phyloP scores from a whole-genome alignment of 176 grass and related monocot genomes.

The Pontederia paniculata region DNA sequence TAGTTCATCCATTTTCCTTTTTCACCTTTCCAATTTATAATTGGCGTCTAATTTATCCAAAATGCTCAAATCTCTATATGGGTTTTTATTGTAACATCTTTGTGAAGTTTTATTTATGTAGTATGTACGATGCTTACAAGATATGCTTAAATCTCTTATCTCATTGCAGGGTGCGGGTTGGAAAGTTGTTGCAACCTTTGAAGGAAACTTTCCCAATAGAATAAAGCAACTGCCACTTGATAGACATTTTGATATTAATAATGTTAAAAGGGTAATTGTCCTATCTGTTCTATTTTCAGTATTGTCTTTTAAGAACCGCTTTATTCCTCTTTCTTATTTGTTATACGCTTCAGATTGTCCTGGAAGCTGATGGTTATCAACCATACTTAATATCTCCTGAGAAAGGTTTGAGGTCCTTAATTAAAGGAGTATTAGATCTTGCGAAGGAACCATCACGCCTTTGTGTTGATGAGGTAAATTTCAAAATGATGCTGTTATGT shows the following conservation, averaged over 20 bases:
- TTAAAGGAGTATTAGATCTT: constrained; percentile 61
- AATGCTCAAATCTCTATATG: too few species aligned
- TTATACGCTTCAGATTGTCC: constrained; percentile 36
- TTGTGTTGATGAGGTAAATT: constrained; percentile 74
- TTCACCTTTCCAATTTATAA: too few species aligned
- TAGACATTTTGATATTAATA: constrained; percentile 86
- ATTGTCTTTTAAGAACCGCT: background rate
- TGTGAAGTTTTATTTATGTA: too few species aligned
- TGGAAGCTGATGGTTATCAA: constrained; percentile 79
- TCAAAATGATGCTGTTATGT: too few species aligned
- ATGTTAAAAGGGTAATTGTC: constrained; percentile 69
- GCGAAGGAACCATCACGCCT: constrained; percentile 75
- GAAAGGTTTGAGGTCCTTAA: constrained; percentile 66
- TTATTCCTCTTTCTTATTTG: background rate
- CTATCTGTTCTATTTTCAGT: background rate
- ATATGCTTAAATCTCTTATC: too few species aligned
- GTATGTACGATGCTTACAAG: too few species aligned
- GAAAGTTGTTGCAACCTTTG: constrained; percentile 79
- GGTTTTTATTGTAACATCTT: too few species aligned
- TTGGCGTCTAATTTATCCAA: too few species aligned
- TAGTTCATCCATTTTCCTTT: too few species aligned
- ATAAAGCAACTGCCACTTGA: constrained; percentile 69
- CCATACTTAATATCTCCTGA: constrained; percentile 79
- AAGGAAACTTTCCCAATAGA: constrained; percentile 65
- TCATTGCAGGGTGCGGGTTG: constrained; percentile 44